These are phyloP conservation scores for Echeveria elegans DNA, from an alignment of 164 flowering plant genomes.

Conservation along the genomic window DNA sequence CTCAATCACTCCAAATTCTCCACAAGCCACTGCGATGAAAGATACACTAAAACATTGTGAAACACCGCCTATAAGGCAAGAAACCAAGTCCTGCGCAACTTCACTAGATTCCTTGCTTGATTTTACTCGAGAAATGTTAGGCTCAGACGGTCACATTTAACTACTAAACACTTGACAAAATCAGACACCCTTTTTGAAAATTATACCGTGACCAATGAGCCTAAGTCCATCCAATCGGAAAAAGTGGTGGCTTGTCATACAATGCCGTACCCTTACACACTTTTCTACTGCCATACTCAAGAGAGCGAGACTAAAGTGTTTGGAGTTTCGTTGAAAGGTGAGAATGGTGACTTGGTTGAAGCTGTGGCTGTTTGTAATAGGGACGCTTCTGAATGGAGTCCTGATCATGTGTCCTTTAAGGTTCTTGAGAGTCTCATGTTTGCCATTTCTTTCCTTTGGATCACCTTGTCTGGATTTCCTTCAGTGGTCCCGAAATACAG, in stretches of 20 bases:
- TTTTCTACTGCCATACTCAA: constrained; percentile 44
- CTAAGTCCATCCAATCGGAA: constrained; percentile 15
- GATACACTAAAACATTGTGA: too few species aligned
- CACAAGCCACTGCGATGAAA: too few species aligned
- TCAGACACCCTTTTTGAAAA: constrained; percentile 21
- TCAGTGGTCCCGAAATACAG: neutral
- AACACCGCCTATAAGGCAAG: too few species aligned
- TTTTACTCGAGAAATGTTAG: too few species aligned
- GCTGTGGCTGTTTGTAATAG: constrained; percentile 41
- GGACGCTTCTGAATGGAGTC: constrained; percentile 46
- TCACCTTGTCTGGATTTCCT: constrained; percentile 29
- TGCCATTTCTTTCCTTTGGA: constrained; percentile 50
- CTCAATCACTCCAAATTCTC: too few species aligned
- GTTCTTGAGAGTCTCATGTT: constrained; percentile 28
- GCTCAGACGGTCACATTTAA: neutral
- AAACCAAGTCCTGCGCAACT: too few species aligned
- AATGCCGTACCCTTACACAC: constrained; percentile 46
- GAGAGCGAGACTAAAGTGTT: constrained; percentile 25
- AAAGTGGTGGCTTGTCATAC: constrained; percentile 39
- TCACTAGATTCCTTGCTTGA: too few species aligned
- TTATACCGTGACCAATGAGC: constrained; percentile 31
- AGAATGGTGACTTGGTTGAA: constrained; percentile 32
- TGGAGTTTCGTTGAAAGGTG: constrained; percentile 24
- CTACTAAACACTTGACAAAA: constrained; percentile 21
- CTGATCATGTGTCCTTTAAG: constrained; percentile 28